Percentiles rank a stretch among this genome's conserved stretches.
Evolutionary conservation across 805 yeast species (phyloP).

Genomic region (Zygoascus ofunaensis): DNA sequence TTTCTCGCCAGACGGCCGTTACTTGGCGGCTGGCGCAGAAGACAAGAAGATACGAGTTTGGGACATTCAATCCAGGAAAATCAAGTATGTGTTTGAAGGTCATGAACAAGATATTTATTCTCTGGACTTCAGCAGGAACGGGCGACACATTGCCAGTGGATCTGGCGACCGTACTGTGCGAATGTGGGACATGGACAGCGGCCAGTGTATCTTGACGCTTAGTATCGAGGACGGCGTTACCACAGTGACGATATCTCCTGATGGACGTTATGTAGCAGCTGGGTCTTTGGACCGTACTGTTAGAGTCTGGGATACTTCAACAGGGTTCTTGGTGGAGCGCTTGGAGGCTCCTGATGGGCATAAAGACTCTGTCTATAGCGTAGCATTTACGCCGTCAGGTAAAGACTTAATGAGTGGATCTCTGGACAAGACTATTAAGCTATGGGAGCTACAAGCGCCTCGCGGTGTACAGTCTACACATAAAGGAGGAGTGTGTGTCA

Average conservation of each 20-base stretch:
- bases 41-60: conserved; percentile 79
- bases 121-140: conserved; percentile 88
- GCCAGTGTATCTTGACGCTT: conserved; percentile 80
- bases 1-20: conserved; percentile 91
- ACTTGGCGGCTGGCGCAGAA: conserved; percentile 84
- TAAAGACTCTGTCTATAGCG: conserved; percentile 91
- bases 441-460: conserved; percentile 74
- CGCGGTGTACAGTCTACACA: conserved; percentile 31
- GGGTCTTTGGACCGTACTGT: conserved; percentile 94
- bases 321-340: conserved; percentile 86
- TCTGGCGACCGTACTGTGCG: conserved; percentile 95
- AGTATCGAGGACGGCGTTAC: conserved; percentile 97
- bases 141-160: conserved; percentile 87
- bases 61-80: conserved; percentile 83
- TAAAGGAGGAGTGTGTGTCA: conserved; percentile 55
- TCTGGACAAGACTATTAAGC: conserved; percentile 87
- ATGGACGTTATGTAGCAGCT: conserved; percentile 89
- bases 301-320: conserved; percentile 91
- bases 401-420: conserved; percentile 91
- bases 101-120: conserved; percentile 98
- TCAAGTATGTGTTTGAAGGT: conserved; percentile 72
- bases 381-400: conserved; percentile 86
- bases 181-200: conserved; percentile 88
- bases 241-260: conserved; percentile 94
- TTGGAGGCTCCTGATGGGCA: conserved; percentile 93